Evolutionary conservation across 2,329 filamentous ascomycete species (phyloP).

Genomic region (Fusarium pseudoanthophilum): DNA sequence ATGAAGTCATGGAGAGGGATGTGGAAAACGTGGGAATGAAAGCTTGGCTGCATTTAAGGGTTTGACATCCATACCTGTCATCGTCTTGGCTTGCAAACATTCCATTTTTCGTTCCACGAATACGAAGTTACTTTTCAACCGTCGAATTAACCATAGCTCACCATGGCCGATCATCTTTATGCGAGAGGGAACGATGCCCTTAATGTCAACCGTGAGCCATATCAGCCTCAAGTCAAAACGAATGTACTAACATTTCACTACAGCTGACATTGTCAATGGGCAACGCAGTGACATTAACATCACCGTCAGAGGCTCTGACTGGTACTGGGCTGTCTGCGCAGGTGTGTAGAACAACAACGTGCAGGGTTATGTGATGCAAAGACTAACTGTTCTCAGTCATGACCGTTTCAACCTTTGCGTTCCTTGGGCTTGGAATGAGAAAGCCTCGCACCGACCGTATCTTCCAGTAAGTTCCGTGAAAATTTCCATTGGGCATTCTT

Average conservation of each 20-base stretch:
- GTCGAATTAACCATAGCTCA: background rate
- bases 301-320: constrained; percentile 68
- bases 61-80: background rate
- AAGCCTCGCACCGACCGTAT: constrained; percentile 65
- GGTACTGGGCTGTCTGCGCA: constrained; percentile 62
- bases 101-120: background rate
- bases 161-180: constrained; percentile 6
- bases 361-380: rapidly evolving
- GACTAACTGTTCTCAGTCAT: constrained; percentile 65
- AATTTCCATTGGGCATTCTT: rapidly evolving
- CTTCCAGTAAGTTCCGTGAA: constrained; percentile 54
- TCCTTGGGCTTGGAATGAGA: constrained; percentile 63
- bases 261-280: constrained; percentile 23
- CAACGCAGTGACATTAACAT: constrained; percentile 62
- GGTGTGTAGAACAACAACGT: background rate
- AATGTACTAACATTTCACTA: rapidly evolving
- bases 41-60: background rate
- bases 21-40: background rate
- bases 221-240: rapidly evolving
- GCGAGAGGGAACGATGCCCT: constrained; percentile 14
- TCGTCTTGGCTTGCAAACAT: background rate
- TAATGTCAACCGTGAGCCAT: constrained; percentile 11
- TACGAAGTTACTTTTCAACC: background rate
- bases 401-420: constrained; percentile 62
- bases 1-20: constrained; percentile 14